Conservation (phyloP, 495 filamentous ascomycete genomes). For the Neurospora africana region DNA sequence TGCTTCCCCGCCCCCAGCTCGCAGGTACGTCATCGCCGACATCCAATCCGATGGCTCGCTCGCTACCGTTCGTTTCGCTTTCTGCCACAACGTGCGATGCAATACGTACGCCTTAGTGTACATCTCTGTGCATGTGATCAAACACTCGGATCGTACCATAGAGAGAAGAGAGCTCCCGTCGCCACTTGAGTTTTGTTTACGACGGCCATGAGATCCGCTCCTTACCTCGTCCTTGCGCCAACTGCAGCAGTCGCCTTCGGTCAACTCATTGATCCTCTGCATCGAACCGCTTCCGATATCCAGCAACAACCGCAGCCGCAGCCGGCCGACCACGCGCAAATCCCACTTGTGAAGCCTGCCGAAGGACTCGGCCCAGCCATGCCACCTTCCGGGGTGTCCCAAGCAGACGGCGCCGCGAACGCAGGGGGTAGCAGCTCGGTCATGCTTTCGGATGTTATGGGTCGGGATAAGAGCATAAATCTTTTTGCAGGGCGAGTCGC, state of each 20-base stretch:
- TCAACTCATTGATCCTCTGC: constrained; percentile 19
- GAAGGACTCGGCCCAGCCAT: constrained; percentile 24
- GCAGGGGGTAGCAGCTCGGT: constrained; percentile 24
- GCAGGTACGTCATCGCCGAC: background rate
- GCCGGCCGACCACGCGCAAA: constrained; percentile 15
- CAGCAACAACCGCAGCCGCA: background rate
- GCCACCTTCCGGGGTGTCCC: constrained; percentile 19
- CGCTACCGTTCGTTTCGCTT: background rate
- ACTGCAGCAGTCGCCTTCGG: constrained; percentile 14
- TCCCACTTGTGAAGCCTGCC: constrained; percentile 25
- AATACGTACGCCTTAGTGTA: background rate
- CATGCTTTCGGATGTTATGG: constrained; percentile 79
- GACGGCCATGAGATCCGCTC: background rate
- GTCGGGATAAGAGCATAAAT: constrained; percentile 68
- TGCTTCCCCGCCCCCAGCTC: background rate
- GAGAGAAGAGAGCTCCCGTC: background rate
- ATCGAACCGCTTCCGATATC: constrained; percentile 1
- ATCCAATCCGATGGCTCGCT: background rate
- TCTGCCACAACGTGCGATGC: background rate
- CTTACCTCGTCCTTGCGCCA: background rate
- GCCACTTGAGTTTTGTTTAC: background rate
- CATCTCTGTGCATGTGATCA: background rate
- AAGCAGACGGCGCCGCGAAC: constrained; percentile 30
- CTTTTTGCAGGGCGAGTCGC: constrained; percentile 58
- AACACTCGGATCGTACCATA: background rate